Base-by-base conservation (phyloP, 805 yeast genomes). In the Gaillardinia entomophila region DNA sequence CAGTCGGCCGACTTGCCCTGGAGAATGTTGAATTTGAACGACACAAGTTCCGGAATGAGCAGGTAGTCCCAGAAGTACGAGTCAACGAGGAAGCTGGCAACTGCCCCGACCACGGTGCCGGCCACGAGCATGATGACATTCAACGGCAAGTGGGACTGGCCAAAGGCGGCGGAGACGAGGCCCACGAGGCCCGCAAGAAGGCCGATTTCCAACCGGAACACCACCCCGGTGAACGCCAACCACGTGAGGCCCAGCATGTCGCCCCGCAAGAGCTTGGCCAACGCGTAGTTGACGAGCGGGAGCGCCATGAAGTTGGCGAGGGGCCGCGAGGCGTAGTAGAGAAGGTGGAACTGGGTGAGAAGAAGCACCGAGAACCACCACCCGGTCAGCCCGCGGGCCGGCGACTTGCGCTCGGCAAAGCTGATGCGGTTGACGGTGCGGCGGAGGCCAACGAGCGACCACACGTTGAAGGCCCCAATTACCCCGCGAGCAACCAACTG, bases 241-340 rank as follows among this genome's bases (percentile, higher is more conserved):
- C 82, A 52, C 0, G 71, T 50, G 24, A 88, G 54, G 0, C 73
- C 65, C 5, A 62, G 39, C 38, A 62, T 61, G 30, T 72, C 64
- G 8, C 80, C 85, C 13, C 44, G 41, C 12, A 85, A 42, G 12
- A 77, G 45, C 46, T 63, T 65, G 4, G 76, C 63, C 27, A 82
- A 42, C 0, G 82, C 82, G 28, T 60, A 45, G 34, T 74, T 73
- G 3, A 81, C 79, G 24, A 85, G 48, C 3, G 97, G 96, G 33
- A 90, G 61, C 2, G 83, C 88, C 36, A 89, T 61, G 45, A 82
- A 82, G 56, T 90, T 90, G n/a, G 97, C 96, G 36, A 90, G 64
- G 0, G 95, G 77, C 43, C 97, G 68, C 2, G 95, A 71, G n/a
- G 84, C 67, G 52, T 90, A 90, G 60, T 66, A 90, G 38, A 81